These are phyloP conservation scores for Cerrena zonata DNA, from an alignment of 1,284 basidiomycete genomes.

Conservation along the genomic window DNA sequence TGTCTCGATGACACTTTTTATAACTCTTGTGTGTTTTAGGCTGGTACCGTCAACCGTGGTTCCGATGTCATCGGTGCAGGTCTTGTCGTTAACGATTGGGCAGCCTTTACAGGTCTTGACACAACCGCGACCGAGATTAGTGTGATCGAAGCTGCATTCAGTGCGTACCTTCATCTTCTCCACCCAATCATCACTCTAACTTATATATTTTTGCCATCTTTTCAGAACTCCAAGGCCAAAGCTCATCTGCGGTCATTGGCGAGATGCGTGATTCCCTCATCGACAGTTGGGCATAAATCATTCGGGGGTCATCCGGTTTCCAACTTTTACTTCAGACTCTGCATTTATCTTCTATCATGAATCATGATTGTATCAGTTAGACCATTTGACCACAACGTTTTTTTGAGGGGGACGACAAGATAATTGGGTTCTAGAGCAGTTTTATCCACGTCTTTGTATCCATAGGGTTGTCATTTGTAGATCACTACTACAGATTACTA, in stretches of 20 bases:
- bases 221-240: conserved; percentile 83
- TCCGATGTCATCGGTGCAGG: conserved; percentile 97
- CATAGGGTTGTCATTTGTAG: conserved; percentile 14
- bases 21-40: conserved; percentile 39
- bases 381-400: neutral
- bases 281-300: conserved; percentile 82
- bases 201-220: conserved; percentile 6
- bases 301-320: neutral
- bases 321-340: neutral
- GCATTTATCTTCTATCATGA: neutral
- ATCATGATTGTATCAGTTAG: neutral
- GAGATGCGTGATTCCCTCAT: conserved; percentile 93
- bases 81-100: conserved; percentile 98
- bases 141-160: conserved; percentile 97
- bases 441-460: conserved; percentile 11
- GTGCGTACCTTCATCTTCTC: conserved; percentile 41
- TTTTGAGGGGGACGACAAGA: neutral
- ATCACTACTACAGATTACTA: conserved; percentile 1
- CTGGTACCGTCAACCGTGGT: conserved; percentile 96
- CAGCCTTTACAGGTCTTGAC: conserved; percentile 92
- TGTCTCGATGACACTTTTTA: conserved; percentile 1
- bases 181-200: too few species aligned
- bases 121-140: conserved; percentile 97
- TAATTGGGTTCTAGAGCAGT: neutral
- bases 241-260: conserved; percentile 79